Evolutionary conservation across 176 grass and related monocot genomes (phyloP).

Genomic region (Triticum timopheevii): DNA sequence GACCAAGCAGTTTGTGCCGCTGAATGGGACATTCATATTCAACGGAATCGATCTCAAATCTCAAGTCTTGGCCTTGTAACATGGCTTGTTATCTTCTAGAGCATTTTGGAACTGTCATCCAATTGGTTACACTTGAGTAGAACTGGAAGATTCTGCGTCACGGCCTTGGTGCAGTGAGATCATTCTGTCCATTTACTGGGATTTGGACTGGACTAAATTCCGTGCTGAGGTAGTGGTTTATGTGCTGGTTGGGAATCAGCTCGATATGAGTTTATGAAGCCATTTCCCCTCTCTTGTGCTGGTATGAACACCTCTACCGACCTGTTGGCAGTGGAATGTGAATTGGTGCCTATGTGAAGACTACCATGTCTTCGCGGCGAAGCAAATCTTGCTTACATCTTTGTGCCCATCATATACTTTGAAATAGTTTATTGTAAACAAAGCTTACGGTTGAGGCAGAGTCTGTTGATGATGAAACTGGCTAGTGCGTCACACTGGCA

Average conservation of each 20-base stretch:
- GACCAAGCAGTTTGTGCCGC: slow-evolving; percentile 86
- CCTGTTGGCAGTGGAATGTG: neutral
- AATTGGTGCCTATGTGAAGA: neutral
- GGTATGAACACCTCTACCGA: too few relatives aligned
- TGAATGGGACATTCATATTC: slow-evolving; percentile 78
- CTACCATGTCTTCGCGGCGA: neutral
- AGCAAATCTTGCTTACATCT: neutral
- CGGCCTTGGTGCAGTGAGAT: neutral
- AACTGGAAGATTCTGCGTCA: neutral
- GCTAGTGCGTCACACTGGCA: neutral
- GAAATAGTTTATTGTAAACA: neutral
- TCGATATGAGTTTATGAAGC: neutral
- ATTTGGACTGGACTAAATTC: neutral
- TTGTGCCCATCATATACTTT: neutral
- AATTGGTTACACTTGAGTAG: slow-evolving; percentile 3
- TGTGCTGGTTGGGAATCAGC: neutral
- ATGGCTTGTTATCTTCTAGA: neutral
- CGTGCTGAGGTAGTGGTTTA: neutral
- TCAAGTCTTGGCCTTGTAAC: slow-evolving; percentile 68
- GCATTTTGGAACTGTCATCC: neutral
- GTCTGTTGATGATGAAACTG: neutral
- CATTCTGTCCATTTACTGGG: neutral
- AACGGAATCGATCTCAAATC: slow-evolving; percentile 96
- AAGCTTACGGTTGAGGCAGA: neutral
- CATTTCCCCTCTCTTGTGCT: neutral